Evolutionary conservation across 1,284 basidiomycete species (phyloP).

Genomic region (Irpex sp.): DNA sequence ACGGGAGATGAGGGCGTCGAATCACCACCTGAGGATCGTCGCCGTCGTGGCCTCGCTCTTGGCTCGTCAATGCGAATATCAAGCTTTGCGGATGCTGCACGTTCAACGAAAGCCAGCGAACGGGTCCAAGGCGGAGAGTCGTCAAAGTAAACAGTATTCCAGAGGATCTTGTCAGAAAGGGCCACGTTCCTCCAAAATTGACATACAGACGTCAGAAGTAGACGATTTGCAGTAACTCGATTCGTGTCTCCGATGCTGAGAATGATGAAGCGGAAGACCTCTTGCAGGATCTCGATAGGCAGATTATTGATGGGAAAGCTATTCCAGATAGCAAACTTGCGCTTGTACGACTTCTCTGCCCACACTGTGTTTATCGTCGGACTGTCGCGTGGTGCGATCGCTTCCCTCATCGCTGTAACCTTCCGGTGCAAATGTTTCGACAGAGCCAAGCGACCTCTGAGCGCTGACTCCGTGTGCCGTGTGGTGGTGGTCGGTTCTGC

Average conservation of each 20-base stretch:
- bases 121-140: constrained; percentile 42
- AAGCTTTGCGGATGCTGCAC: constrained; percentile 44
- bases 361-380: neutral
- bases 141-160: constrained; percentile 37
- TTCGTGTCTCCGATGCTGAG: constrained; percentile 27
- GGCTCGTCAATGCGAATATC: constrained; percentile 44
- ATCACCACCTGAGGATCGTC: neutral
- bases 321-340: constrained; percentile 1
- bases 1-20: neutral
- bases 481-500: neutral
- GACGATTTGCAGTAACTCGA: constrained; percentile 23
- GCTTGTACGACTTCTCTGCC: neutral
- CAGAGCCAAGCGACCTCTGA: neutral
- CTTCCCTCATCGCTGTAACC: neutral
- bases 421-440: neutral
- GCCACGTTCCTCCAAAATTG: constrained; percentile 28
- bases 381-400: neutral
- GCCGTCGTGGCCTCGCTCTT: neutral
- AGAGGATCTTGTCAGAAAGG: constrained; percentile 6
- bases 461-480: neutral
- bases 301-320: constrained; percentile 4
- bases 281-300: constrained; percentile 54
- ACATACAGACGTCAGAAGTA: constrained; percentile 53
- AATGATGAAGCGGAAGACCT: constrained; percentile 51
- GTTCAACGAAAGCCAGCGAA: constrained; percentile 47